phyloP scores from a whole-genome alignment of 345 rosid genomes.

The Acer yangbiense region DNA sequence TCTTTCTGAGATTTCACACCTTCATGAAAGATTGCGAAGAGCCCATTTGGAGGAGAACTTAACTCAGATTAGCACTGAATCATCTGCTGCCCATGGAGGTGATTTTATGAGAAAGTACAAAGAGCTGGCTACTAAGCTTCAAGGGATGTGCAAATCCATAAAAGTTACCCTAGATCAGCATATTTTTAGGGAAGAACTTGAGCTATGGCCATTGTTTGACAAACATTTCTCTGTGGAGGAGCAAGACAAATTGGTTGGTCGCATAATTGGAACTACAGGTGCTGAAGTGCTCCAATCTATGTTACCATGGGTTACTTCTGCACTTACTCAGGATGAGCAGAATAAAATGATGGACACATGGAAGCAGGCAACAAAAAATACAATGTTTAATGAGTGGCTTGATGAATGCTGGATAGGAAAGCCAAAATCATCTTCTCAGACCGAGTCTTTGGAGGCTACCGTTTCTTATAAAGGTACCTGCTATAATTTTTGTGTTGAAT shows the following conservation, averaged over 20 bases:
- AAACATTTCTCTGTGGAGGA: constrained; percentile 76
- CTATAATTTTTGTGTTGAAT: constrained; percentile 16
- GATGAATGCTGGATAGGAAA: constrained; percentile 75
- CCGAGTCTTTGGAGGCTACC: constrained; percentile 48
- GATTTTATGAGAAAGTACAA: constrained; percentile 53
- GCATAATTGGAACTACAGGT: constrained; percentile 89
- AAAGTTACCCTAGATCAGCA: constrained; percentile 84
- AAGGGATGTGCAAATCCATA: constrained; percentile 94
- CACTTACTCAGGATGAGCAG: constrained; percentile 86
- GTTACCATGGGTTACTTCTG: constrained; percentile 96
- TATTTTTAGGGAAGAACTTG: constrained; percentile 83
- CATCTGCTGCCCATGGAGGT: constrained; percentile 24
- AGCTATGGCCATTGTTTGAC: constrained; percentile 88
- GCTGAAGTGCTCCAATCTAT: constrained; percentile 93
- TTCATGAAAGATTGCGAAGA: constrained; percentile 51
- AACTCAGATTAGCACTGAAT: constrained; percentile 27
- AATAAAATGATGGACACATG: constrained; percentile 92
- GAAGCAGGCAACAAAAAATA: constrained; percentile 95
- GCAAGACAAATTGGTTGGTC: constrained; percentile 88
- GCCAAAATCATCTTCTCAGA: constrained; percentile 44
- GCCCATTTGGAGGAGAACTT: constrained; percentile 33
- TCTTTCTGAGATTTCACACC: constrained; percentile 65
- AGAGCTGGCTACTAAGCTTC: constrained; percentile 81
- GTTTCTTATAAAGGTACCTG: constrained; percentile 49
- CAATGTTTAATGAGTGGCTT: constrained; percentile 95